Conservation (phyloP, 2,329 filamentous ascomycete genomes). For the Alternaria hordeiaustralica region DNA sequence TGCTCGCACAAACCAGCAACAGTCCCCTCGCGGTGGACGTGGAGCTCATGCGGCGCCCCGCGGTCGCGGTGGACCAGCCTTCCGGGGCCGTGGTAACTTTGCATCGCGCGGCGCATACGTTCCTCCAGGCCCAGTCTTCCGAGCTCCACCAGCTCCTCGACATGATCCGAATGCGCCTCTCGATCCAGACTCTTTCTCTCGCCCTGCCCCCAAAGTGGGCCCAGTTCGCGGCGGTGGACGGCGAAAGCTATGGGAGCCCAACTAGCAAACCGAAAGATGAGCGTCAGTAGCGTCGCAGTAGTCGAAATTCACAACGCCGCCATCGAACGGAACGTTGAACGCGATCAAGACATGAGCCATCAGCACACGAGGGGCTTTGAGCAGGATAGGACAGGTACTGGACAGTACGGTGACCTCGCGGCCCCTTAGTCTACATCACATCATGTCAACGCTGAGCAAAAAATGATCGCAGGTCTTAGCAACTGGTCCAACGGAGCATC, state of each 20-base stretch:
- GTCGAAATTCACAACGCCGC: constrained; percentile 2
- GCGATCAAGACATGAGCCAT: constrained; percentile 1
- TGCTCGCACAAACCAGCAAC: constrained; percentile 45
- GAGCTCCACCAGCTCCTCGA: constrained; percentile 34
- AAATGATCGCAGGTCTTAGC: background rate
- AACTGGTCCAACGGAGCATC: background rate
- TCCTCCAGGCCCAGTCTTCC: constrained; percentile 35
- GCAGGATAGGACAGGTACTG: constrained; percentile 4
- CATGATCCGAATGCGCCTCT: constrained; percentile 47
- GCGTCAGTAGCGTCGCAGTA: constrained; percentile 14
- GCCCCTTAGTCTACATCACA: background rate
- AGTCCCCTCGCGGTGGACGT: constrained; percentile 41
- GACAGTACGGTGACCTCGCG: background rate
- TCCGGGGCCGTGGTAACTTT: constrained; percentile 40
- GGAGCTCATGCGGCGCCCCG: constrained; percentile 31
- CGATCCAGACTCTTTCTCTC: constrained; percentile 50
- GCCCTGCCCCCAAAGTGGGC: constrained; percentile 38
- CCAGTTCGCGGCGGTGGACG: constrained; percentile 43
- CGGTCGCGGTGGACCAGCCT: constrained; percentile 31
- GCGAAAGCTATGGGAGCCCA: constrained; percentile 51
- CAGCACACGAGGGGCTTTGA: background rate
- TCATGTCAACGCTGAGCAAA: background rate
- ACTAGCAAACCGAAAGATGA: constrained; percentile 27
- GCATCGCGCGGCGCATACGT: constrained; percentile 41
- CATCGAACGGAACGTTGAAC: constrained; percentile 3